Conservation (phyloP, 2,329 filamentous ascomycete genomes). For the Samsoniella hepiali region DNA sequence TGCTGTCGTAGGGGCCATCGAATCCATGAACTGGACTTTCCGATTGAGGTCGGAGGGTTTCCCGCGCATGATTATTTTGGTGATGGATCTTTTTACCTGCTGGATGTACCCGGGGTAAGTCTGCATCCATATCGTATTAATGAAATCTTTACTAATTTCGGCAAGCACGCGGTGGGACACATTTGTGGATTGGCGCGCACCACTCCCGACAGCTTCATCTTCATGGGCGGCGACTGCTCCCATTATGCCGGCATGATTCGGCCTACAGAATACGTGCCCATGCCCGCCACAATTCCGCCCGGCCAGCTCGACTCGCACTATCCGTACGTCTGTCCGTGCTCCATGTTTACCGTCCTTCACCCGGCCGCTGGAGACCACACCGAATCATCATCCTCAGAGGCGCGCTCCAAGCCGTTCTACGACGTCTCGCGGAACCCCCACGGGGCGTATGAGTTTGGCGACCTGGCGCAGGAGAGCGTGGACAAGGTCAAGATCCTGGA, state of each 20-base stretch:
- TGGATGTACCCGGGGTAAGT: conserved; percentile 37
- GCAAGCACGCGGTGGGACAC: conserved; percentile 37
- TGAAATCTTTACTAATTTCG: not conserved
- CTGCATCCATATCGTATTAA: not conserved
- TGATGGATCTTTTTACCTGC: conserved; percentile 40
- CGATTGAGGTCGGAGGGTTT: conserved; percentile 35
- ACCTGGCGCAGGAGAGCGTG: conserved; percentile 11
- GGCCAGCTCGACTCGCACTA: conserved; percentile 5
- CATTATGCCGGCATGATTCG: conserved; percentile 39
- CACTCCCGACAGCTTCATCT: conserved; percentile 37
- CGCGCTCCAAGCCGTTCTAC: conserved; percentile 12
- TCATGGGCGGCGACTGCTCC: conserved; percentile 42
- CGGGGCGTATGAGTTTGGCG: conserved; percentile 1
- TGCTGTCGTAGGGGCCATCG: conserved; percentile 23
- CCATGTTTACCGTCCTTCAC: conserved; percentile 7
- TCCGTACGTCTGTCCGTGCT: conserved; percentile 4
- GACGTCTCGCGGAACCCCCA: conserved; percentile 3
- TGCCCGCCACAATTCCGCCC: conserved; percentile 30
- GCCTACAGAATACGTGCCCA: conserved; percentile 32
- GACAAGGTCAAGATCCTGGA: conserved; percentile 16
- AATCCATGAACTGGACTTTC: conserved; percentile 29
- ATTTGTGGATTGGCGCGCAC: conserved; percentile 41
- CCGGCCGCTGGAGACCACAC: not conserved
- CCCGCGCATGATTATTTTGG: conserved; percentile 41
- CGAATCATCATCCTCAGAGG: not conserved